A percentile compares a stretch with the other conserved stretches of the same genome.
phyloP scores from a whole-genome alignment of 2,329 filamentous ascomycete genomes.

The Septoria petroselini region DNA sequence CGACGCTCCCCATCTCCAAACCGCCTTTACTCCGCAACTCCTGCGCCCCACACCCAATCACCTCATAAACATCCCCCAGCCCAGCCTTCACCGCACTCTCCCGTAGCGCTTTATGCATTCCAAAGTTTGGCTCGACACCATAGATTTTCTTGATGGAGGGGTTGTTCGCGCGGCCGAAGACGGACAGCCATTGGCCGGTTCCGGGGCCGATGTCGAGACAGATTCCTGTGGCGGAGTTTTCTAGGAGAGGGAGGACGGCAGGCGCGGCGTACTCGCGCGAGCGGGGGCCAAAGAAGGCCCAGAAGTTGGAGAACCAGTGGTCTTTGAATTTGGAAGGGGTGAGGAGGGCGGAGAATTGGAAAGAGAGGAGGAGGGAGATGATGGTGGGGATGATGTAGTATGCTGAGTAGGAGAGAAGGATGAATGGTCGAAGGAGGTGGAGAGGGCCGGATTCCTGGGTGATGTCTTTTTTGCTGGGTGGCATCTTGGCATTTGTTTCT shows the following conservation, averaged over 20 bases:
- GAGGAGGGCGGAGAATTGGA: conserved; percentile 30
- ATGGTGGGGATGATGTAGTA: conserved; percentile 55
- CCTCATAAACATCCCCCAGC: conserved; percentile 57
- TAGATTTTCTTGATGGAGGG: conserved; percentile 48
- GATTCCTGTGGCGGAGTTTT: conserved; percentile 50
- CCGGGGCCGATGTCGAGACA: conserved; percentile 64
- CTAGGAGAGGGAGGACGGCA: conserved; percentile 54
- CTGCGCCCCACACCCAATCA: conserved; percentile 62
- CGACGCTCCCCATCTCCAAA: conserved; percentile 53
- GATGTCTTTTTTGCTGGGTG: conserved; percentile 10
- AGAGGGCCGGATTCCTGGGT: conserved; percentile 25
- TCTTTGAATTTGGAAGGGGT: conserved; percentile 37
- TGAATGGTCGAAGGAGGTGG: conserved; percentile 36
- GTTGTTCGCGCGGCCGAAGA: conserved; percentile 44
- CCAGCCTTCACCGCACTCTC: conserved; percentile 51
- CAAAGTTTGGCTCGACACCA: conserved; percentile 62
- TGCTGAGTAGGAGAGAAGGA: conserved; percentile 52
- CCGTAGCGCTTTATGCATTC: conserved; percentile 51
- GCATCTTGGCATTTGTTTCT: conserved; percentile 7
- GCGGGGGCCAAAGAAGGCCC: conserved; percentile 54
- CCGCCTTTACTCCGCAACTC: conserved; percentile 47
- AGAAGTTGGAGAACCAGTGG: conserved; percentile 62
- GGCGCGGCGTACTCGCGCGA: conserved; percentile 46
- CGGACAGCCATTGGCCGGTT: conserved; percentile 58
- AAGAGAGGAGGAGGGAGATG: conserved; percentile 37